Base-by-base conservation (phyloP, 768 basidiomycete species). In the Tricholoma furcatifolium region DNA sequence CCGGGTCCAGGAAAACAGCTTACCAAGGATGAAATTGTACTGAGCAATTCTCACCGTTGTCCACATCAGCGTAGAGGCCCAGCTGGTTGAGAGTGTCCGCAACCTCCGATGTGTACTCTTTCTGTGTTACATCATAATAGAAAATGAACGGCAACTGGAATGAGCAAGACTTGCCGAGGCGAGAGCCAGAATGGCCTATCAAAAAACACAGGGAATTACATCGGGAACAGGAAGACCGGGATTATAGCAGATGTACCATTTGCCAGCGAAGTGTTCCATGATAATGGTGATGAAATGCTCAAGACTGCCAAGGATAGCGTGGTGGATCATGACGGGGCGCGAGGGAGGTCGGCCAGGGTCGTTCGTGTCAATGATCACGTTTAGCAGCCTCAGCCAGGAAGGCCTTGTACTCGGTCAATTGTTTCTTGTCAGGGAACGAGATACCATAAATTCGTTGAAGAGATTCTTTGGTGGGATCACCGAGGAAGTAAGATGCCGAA, bases 111-210 rank as follows among this genome's bases (percentile, higher is more conserved):
- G 96, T 96, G 63, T 98, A 99, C 27, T 88, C 88, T 76, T 86
- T 91, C 92, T 95, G 65, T 62, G 7, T 62, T 38, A 49, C 44
- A 23, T 42, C 41, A 58, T 47, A 47, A 24, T n/a, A n/a, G n/a
- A n/a, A n/a, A n/a, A n/a, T n/a, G 85, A 14, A 79, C 82, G 8
- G 94, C 92, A 15, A 98, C 93, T 1, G 97, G 97, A 44, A 99
- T 90, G 53, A 98, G 89, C 17, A 97, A 73, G 24, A 96, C 86
- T 72, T 98, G 97, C 32, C 97, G 82, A n/a, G 97, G 97, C 0
- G 91, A 94, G 45, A 98, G 63, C 97, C 97, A 99, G 80, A 98
- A 97, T 2, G 97, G 97, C 93, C 92, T 93, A 34, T n/a, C n/a
- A 36, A 57, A 43, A 43, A 47, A 38, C 42, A 35, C 54, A 8